Evolutionary conservation across 23 red algal genomes (phyloP), one percentile per base, ranked within the genome.

Genomic region (Agarophyton chilense): DNA sequence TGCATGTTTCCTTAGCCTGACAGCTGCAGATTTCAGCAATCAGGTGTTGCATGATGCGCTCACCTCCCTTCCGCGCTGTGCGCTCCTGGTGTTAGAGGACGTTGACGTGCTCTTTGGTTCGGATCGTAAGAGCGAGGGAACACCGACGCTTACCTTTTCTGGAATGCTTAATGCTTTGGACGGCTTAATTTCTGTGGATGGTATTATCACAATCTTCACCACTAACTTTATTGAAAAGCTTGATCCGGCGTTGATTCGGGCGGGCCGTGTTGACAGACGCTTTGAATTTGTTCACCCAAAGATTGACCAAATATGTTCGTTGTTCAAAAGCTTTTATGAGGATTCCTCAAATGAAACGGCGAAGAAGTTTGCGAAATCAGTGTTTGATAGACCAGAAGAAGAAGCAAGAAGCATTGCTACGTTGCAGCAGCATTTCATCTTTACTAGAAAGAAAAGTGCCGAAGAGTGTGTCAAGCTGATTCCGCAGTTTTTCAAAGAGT

Each of bases 181-280:
- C 71, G 93, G 93, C 32, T 46, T 94, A 21, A 80, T 89, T n/a
- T 82, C 84, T 46, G 64, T 71, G 8, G 80, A 86, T 29, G 75
- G 78, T 21, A 83, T 86, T 35, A 38, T 95, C 25, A 86, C 81
- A 36, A 79, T 89, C 33, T 74, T 90, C 84, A 95, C 93, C 21
- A 95, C 93, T 34, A 95, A 95, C 79, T 71, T 90, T 38, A 82
- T 95, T 21, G 76, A 89, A 49, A 84, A 91, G 66, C 86, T 95
- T 2, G 85, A 95, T 39, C 78, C 56, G 26, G 93, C 93, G 11
- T 66, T 95, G 18, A 89, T 95, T 45, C 86, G 93, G 25, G 79
- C 66, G 19, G 93, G 93, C 5, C 86, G 93, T 11, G 86, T 95
- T 7, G 93, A 95, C 72, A 66, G 86, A 24, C 72, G 76, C 29